Evolutionary conservation across 2,329 filamentous ascomycete species (phyloP).

Genomic region (Aspergillus sp.): DNA sequence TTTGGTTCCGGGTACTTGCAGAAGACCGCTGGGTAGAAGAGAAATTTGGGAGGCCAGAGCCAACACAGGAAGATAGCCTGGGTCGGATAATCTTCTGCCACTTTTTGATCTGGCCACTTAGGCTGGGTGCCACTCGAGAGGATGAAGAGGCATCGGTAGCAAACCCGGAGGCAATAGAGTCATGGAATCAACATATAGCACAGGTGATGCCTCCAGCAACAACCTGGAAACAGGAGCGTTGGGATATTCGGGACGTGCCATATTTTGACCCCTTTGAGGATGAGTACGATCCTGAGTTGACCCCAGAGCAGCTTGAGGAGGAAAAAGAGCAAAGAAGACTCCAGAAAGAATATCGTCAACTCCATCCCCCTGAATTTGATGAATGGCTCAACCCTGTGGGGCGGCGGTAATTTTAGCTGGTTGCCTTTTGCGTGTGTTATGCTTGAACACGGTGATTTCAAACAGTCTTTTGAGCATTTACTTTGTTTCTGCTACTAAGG

Average conservation of each 20-base stretch:
- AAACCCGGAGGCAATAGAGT: conserved; percentile 2
- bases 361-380: neutral
- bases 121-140: neutral
- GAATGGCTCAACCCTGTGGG: conserved; percentile 3
- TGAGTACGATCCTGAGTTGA: conserved; percentile 1
- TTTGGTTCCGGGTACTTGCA: conserved; percentile 2
- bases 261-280: neutral
- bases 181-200: conserved; percentile 1
- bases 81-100: conserved; percentile 4
- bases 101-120: neutral
- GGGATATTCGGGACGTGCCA: conserved; percentile 1
- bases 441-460: neutral
- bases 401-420: neutral
- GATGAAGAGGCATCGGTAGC: conserved; percentile 3
- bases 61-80: neutral
- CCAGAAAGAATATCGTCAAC: neutral
- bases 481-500: conserved; percentile 1
- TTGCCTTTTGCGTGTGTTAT: neutral
- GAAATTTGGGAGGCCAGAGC: conserved; percentile 2
- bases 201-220: conserved; percentile 1
- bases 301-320: neutral
- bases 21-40: conserved; percentile 5
- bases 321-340: conserved; percentile 1
- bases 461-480: neutral
- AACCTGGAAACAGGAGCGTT: conserved; percentile 2